Percentiles rank a stretch among this genome's conserved stretches.
phyloP scores from a whole-genome alignment of 2,329 filamentous ascomycete genomes.

The Botryosphaeria dothidea region DNA sequence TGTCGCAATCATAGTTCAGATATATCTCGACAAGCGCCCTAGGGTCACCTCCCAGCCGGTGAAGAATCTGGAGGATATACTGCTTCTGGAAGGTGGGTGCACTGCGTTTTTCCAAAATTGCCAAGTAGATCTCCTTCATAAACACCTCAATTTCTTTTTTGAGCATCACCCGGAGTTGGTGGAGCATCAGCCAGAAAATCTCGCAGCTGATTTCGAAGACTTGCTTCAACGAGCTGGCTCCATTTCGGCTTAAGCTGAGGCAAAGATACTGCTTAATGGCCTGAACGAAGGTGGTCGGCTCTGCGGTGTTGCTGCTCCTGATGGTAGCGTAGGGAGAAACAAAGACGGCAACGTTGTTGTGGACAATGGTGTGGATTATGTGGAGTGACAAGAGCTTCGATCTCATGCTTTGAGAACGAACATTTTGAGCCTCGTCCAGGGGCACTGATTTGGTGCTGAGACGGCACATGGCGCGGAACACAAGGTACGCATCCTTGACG shows the following conservation, averaged over 20 bases:
- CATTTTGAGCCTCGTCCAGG: constrained; percentile 87
- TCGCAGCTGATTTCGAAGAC: constrained; percentile 97
- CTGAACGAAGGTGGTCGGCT: constrained; percentile 86
- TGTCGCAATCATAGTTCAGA: constrained; percentile 96
- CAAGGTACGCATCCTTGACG: constrained; percentile 93
- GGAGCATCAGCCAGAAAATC: constrained; percentile 97
- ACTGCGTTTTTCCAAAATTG: constrained; percentile 83
- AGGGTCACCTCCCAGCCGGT: constrained; percentile 81
- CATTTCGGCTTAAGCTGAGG: constrained; percentile 90
- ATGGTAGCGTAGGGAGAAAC: constrained; percentile 91
- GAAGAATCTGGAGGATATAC: constrained; percentile 83
- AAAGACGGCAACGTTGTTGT: constrained; percentile 91
- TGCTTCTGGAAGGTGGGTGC: constrained; percentile 90
- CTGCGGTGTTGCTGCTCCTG: constrained; percentile 83
- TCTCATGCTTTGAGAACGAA: constrained; percentile 93
- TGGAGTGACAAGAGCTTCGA: constrained; percentile 95
- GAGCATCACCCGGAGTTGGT: constrained; percentile 87
- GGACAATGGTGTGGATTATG: constrained; percentile 90
- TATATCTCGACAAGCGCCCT: constrained; percentile 91
- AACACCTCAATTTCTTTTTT: constrained; percentile 99
- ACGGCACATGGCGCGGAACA: constrained; percentile 97
- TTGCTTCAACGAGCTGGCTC: constrained; percentile 84
- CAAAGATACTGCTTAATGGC: constrained; percentile 97
- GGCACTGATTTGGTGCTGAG: constrained; percentile 89
- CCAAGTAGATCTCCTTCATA: constrained; percentile 93